Conservation (phyloP, 2,329 filamentous ascomycete species). For the Ascochyta pisi region DNA sequence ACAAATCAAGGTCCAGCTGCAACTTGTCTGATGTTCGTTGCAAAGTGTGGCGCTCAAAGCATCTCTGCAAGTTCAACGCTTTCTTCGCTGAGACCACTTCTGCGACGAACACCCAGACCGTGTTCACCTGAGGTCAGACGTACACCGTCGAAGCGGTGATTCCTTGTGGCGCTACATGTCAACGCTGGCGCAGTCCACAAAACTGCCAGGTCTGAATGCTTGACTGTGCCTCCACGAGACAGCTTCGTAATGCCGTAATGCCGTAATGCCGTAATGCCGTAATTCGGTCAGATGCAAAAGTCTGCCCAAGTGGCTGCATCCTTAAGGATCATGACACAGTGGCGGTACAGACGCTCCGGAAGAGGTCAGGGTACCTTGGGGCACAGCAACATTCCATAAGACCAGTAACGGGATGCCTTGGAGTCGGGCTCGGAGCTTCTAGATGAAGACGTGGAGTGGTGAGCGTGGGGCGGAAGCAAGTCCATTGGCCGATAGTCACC, state of each 20-base stretch:
- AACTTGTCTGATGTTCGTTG: background rate
- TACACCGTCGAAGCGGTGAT: slow-evolving; percentile 1
- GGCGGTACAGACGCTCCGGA: slow-evolving; percentile 20
- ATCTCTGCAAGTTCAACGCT: background rate
- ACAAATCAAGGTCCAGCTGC: background rate
- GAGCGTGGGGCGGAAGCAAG: slow-evolving; percentile 8
- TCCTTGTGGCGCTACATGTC: slow-evolving; percentile 8
- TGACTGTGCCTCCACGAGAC: slow-evolving; percentile 6
- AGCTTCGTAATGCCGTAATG: slow-evolving; percentile 4
- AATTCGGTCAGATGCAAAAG: slow-evolving; percentile 28
- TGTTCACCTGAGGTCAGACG: background rate
- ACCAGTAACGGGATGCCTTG: slow-evolving; percentile 37
- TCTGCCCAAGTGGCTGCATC: slow-evolving; percentile 34
- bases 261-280: slow-evolving; percentile 19
- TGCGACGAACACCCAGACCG: slow-evolving; percentile 2
- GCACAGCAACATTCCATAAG: slow-evolving; percentile 33
- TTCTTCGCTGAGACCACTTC: background rate
- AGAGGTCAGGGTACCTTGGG: slow-evolving; percentile 23
- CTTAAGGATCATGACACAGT: slow-evolving; percentile 39
- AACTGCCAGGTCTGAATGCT: slow-evolving; percentile 3
- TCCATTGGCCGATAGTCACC: slow-evolving; percentile 6
- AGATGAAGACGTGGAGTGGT: slow-evolving; percentile 13
- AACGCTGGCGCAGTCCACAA: slow-evolving; percentile 9
- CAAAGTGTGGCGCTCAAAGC: background rate
- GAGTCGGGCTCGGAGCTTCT: slow-evolving; percentile 25